Percentiles rank a stretch among this genome's conserved stretches.
Evolutionary conservation across 2,329 filamentous ascomycete genomes (phyloP).

Genomic region (Ophiocordyceps robertsii): DNA sequence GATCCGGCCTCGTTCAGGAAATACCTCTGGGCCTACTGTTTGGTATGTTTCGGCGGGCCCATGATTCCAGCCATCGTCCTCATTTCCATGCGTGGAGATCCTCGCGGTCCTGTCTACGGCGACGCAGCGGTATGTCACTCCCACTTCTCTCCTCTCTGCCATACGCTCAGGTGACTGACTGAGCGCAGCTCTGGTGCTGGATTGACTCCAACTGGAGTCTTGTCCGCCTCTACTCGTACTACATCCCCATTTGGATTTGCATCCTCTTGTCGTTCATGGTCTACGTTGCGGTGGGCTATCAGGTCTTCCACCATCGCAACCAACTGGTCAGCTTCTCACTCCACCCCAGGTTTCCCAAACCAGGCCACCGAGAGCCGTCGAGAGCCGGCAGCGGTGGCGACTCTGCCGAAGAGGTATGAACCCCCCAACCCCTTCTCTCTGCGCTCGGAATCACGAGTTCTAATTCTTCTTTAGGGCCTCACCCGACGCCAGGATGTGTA

Average conservation of each 20-base stretch:
- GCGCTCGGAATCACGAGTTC: background rate
- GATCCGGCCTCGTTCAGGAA: conserved; percentile 50
- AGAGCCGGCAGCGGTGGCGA: conserved; percentile 13
- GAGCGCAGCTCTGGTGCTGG: conserved; percentile 44
- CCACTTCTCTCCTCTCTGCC: background rate
- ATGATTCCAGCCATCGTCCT: conserved; percentile 52
- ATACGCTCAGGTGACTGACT: background rate
- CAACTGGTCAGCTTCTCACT: conserved; percentile 31
- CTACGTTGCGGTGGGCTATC: conserved; percentile 42
- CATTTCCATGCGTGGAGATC: conserved; percentile 37
- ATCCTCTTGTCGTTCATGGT: conserved; percentile 39
- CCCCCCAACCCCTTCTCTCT: background rate
- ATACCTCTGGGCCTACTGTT: conserved; percentile 56
- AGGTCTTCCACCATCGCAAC: conserved; percentile 45
- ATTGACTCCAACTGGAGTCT: conserved; percentile 38
- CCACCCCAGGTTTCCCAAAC: conserved; percentile 11
- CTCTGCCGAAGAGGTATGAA: conserved; percentile 20
- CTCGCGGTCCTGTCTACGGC: conserved; percentile 33
- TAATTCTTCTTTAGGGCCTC: conserved; percentile 11
- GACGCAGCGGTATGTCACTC: conserved; percentile 36
- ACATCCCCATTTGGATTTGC: conserved; percentile 47
- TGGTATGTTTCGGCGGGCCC: conserved; percentile 58
- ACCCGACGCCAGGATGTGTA: conserved; percentile 21
- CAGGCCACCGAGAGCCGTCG: conserved; percentile 8
- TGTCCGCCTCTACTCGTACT: conserved; percentile 45